A percentile compares a stretch with the other conserved stretches of the same genome.
Conservation (phyloP, 2,329 filamentous ascomycete species). For the Aureobasidium melanogenum region DNA sequence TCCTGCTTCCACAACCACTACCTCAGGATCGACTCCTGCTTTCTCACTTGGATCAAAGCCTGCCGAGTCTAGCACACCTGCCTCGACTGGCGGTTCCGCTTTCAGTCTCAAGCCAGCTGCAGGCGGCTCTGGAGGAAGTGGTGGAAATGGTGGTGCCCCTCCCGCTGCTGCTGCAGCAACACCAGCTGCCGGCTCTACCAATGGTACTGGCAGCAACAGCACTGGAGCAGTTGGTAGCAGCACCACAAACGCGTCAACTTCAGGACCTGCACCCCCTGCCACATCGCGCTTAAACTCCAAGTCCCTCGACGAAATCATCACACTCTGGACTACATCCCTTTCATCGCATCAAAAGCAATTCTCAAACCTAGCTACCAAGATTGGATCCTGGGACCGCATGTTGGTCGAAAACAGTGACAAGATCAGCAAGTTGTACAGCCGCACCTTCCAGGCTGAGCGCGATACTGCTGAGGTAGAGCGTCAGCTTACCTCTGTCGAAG, state of each 20-base stretch:
- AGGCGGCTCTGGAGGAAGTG: background rate
- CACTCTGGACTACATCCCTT: conserved; percentile 88
- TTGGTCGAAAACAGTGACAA: conserved; percentile 91
- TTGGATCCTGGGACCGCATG: conserved; percentile 84
- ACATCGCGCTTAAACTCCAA: conserved; percentile 93
- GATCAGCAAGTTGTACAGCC: conserved; percentile 85
- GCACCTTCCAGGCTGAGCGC: conserved; percentile 87
- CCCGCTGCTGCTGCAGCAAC: conserved; percentile 2
- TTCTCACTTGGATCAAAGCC: conserved; percentile 12
- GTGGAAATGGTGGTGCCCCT: conserved; percentile 19
- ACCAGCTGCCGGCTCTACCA: conserved; percentile 11
- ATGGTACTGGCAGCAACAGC: conserved; percentile 25
- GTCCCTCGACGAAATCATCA: conserved; percentile 98
- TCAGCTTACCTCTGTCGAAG: conserved; percentile 80
- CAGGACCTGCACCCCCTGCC: conserved; percentile 67
- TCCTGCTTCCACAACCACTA: conserved; percentile 5
- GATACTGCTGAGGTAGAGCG: conserved; percentile 90
- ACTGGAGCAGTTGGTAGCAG: conserved; percentile 20
- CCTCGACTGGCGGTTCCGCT: conserved; percentile 15
- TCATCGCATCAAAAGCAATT: conserved; percentile 97
- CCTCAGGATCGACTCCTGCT: conserved; percentile 7
- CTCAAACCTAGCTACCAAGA: conserved; percentile 77
- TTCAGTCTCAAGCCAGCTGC: conserved; percentile 12
- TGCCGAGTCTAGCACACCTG: conserved; percentile 12
- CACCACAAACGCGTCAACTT: conserved; percentile 62